Conservation (phyloP, 192 early-diverging fungal genomes). For the Gaertneriomyces semiglobifer region DNA sequence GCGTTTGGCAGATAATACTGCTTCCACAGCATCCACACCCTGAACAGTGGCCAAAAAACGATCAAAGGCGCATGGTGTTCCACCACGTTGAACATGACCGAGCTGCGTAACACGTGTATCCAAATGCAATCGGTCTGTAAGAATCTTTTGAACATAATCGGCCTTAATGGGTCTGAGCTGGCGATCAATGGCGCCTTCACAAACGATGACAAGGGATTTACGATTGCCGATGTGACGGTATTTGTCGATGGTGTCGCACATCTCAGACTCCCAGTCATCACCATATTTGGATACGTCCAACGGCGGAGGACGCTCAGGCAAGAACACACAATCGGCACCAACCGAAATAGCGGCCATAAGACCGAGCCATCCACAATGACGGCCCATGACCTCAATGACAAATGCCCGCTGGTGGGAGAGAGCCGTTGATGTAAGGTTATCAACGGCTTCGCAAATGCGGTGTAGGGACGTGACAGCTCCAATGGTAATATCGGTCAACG, state of each 20-base stretch:
- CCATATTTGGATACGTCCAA: constrained; percentile 47
- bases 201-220: constrained; percentile 92
- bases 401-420: constrained; percentile 94
- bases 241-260: constrained; percentile 74
- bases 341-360: constrained; percentile 44
- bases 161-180: constrained; percentile 82
- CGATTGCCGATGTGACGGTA: constrained; percentile 82
- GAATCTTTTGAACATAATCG: constrained; percentile 77
- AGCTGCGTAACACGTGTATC: constrained; percentile 93
- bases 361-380: constrained; percentile 88
- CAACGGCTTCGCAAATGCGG: constrained; percentile 93
- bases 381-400: constrained; percentile 97
- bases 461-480: constrained; percentile 90
- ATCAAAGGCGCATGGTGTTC: constrained; percentile 84
- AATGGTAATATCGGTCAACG: constrained; percentile 85
- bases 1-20: constrained; percentile 77
- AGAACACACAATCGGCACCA: constrained; percentile 93
- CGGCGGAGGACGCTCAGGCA: constrained; percentile 88
- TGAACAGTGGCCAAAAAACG: constrained; percentile 91
- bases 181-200: constrained; percentile 92
- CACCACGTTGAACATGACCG: constrained; percentile 95
- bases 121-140: constrained; percentile 72
- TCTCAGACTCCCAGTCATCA: constrained; percentile 82
- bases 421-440: constrained; percentile 88
- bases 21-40: constrained; percentile 91